Base-by-base conservation (phyloP, 768 basidiomycete species). In the Psilocybe cyanescens region DNA sequence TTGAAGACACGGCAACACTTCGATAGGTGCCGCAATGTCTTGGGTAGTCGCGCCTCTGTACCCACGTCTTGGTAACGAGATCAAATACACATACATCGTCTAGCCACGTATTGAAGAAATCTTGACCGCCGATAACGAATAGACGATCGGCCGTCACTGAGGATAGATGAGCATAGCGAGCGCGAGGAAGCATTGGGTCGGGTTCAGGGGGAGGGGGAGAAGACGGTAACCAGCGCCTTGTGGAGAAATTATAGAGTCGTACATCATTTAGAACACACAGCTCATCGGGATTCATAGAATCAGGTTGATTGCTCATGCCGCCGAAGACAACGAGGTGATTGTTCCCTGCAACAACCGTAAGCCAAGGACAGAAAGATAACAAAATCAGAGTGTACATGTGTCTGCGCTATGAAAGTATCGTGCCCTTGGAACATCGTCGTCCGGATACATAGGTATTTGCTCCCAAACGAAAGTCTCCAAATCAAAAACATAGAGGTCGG, bases 1-100 rank as follows among this genome's bases (percentile, higher is more conserved):
- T 79, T 9, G 90, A 86, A 1, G 92, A 88, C 17, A 96, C 90
- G 0, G 94, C 94, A 28, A 98, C 93, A 66, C 92, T 93, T 57
- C 97, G 90, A 74, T 99, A 99, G 0, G 96, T 96, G 3, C 97
- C 97, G 71, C 94, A 95, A 75, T 98, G 95, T n/a, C 93, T 86
- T 1, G 92, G 91, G 67, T 95, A 95, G 61, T 87, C 86, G 52
- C 90, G 87, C 37, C 85, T 80, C 68, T 90, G 88, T 0, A 93
- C 83, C 96, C 97, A 99, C 5, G 82, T 78, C 71, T 85, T 85
- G 12, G 78, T 75, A 12, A 79, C 72, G 39, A 99, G 82, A 71
- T 98, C 95, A 65, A 90, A 95, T 6, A 97, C 91, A 71, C 93
- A 90, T 57, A 97, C 85, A 64, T 98, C 95, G 74, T 98, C 93